Percentiles rank a stretch among this genome's conserved stretches.
phyloP scores from a whole-genome alignment of 108 stramenopile species.

The Pseudonitzschia pungens region DNA sequence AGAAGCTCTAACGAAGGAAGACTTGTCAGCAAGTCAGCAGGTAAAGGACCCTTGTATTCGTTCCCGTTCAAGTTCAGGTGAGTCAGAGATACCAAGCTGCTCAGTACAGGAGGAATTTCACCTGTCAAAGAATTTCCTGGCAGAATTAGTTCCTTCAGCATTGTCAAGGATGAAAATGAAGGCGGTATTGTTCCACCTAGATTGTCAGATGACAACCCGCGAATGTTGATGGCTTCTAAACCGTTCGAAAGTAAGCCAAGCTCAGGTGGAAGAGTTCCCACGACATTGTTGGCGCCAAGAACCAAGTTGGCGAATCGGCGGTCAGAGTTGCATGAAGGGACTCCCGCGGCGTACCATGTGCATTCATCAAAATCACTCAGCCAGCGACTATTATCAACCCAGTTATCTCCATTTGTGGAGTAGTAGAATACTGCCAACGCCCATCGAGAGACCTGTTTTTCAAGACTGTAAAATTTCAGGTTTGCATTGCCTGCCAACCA shows the following conservation, averaged over 20 bases:
- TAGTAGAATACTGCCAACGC: constrained; percentile 46
- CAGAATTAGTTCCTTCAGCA: constrained; percentile 20
- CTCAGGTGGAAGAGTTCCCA: constrained; percentile 39
- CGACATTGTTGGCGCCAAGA: constrained; percentile 38
- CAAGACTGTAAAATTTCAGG: constrained; percentile 32
- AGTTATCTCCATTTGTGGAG: constrained; percentile 36
- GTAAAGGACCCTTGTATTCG: constrained; percentile 18
- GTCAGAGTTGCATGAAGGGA: constrained; percentile 25
- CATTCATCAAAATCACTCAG: constrained; percentile 43
- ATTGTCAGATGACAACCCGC: constrained; percentile 16
- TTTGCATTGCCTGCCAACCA: constrained; percentile 30
- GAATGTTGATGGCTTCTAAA: constrained; percentile 35
- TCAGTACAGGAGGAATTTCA: constrained; percentile 25
- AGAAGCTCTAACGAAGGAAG: constrained; percentile 35
- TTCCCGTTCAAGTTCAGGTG: constrained; percentile 33
- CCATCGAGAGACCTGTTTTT: constrained; percentile 33
- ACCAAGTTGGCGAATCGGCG: constrained; percentile 33
- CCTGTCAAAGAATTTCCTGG: constrained; percentile 36
- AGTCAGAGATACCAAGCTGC: constrained; percentile 16
- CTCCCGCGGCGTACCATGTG: constrained; percentile 34
- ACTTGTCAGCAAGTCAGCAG: constrained; percentile 17
- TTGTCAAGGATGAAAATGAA: constrained; percentile 27
- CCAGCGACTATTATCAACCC: constrained; percentile 46
- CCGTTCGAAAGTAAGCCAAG: constrained; percentile 36
- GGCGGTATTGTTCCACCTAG: constrained; percentile 33